These are phyloP conservation scores for Gentiana straminea DNA, from an alignment of 257 asterid genomes.

Conservation along the genomic window DNA sequence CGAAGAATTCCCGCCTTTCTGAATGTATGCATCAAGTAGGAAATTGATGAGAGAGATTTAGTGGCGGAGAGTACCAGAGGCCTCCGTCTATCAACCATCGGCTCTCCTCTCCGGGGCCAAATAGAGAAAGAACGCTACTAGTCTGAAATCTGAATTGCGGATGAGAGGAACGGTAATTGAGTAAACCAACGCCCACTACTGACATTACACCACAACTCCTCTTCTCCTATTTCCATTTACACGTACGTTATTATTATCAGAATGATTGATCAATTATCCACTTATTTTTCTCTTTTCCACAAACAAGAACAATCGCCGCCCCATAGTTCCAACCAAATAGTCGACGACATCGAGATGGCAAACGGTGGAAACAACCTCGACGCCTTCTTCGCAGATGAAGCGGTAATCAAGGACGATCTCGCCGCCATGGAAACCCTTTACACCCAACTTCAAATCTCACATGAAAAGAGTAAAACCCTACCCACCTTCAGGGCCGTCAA, in stretches of 20 bases:
- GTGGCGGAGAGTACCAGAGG: slow-evolving; percentile 88
- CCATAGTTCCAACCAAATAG: slow-evolving; percentile 25
- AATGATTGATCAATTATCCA: slow-evolving; percentile 71
- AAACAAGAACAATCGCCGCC: slow-evolving; percentile 23
- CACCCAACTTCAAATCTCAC: slow-evolving; percentile 35
- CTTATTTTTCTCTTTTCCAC: slow-evolving; percentile 50
- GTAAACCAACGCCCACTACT: slow-evolving; percentile 1
- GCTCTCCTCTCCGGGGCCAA: neutral
- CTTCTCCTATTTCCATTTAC: no score
- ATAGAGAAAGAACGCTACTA: no score
- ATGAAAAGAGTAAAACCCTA: slow-evolving; percentile 42
- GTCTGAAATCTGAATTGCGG: slow-evolving; percentile 7
- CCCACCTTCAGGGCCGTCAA: slow-evolving; percentile 35
- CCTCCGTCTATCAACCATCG: slow-evolving; percentile 66
- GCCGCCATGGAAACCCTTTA: slow-evolving; percentile 44
- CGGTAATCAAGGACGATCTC: slow-evolving; percentile 32
- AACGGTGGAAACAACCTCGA: slow-evolving; percentile 48
- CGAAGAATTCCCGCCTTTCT: slow-evolving; percentile 59
- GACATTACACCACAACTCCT: no score
- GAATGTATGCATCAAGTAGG: slow-evolving; percentile 28
- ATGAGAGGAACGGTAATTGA: neutral
- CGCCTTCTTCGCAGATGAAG: slow-evolving; percentile 31
- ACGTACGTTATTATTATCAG: neutral
- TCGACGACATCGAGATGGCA: slow-evolving; percentile 12
- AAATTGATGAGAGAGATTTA: slow-evolving; percentile 51